Evolutionary conservation across 2,329 filamentous ascomycete genomes (phyloP).

Genomic region (Xylaria hypoxylon): DNA sequence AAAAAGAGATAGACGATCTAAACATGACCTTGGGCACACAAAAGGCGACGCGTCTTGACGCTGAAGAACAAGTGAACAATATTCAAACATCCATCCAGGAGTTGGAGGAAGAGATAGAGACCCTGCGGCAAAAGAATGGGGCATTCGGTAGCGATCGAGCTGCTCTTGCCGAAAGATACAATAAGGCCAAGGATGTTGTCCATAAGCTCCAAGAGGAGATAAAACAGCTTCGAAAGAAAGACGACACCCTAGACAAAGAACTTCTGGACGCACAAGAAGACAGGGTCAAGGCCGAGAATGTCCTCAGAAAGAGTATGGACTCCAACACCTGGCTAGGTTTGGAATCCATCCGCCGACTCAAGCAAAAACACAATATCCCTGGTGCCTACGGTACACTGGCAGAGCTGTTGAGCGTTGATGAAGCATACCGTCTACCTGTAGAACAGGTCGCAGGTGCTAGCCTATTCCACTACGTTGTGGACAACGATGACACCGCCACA

Average conservation of each 20-base stretch:
- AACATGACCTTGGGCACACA: slow-evolving; percentile 80
- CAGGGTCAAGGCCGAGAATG: slow-evolving; percentile 79
- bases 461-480: slow-evolving; percentile 95
- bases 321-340: slow-evolving; percentile 87
- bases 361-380: slow-evolving; percentile 80
- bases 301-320: slow-evolving; percentile 88
- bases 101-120: slow-evolving; percentile 78
- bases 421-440: slow-evolving; percentile 86
- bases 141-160: slow-evolving; percentile 82
- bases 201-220: slow-evolving; percentile 87
- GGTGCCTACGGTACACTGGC: slow-evolving; percentile 94
- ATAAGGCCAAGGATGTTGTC: slow-evolving; percentile 79
- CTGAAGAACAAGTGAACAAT: slow-evolving; percentile 81
- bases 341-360: slow-evolving; percentile 85
- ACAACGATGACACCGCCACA: slow-evolving; percentile 88
- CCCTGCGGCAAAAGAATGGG: slow-evolving; percentile 78
- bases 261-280: slow-evolving; percentile 81
- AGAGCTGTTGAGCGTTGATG: slow-evolving; percentile 88
- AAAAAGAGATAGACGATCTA: slow-evolving; percentile 82
- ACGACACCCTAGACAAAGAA: slow-evolving; percentile 85
- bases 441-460: slow-evolving; percentile 94
- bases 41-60: slow-evolving; percentile 86
- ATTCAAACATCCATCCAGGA: slow-evolving; percentile 77
- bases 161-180: slow-evolving; percentile 77
- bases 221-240: slow-evolving; percentile 88